Percentiles rank a stretch among this genome's conserved stretches.
phyloP scores from a whole-genome alignment of 2,329 filamentous ascomycete genomes.

The Phialemonium atrogriseum region DNA sequence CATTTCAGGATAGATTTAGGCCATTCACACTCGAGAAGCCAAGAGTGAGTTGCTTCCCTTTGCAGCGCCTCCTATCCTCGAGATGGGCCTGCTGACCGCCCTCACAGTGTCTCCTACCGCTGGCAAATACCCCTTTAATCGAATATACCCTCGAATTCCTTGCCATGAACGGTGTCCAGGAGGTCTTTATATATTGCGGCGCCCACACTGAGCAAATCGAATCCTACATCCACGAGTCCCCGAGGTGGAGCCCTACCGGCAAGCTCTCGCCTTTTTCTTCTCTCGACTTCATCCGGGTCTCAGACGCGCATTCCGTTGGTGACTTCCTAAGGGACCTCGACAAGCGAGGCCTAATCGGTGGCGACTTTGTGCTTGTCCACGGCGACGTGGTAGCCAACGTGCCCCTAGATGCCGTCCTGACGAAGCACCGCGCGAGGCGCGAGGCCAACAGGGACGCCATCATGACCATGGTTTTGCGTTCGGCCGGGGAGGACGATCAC shows the following conservation, averaged over 20 bases:
- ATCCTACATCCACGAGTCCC: constrained; percentile 71
- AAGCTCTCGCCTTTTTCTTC: constrained; percentile 60
- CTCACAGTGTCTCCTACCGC: constrained; percentile 74
- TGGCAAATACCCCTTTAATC: constrained; percentile 90
- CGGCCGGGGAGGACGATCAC: constrained; percentile 62
- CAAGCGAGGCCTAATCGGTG: constrained; percentile 71
- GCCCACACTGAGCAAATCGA: constrained; percentile 83
- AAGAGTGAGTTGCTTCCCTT: constrained; percentile 49
- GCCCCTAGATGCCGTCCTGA: constrained; percentile 69
- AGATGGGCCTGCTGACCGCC: constrained; percentile 10
- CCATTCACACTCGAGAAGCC: constrained; percentile 86
- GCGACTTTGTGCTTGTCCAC: constrained; percentile 88
- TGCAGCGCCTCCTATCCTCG: background rate
- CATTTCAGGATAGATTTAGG: constrained; percentile 84
- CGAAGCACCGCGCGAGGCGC: constrained; percentile 71
- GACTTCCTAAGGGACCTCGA: constrained; percentile 94
- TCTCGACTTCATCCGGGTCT: constrained; percentile 77
- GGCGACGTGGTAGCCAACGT: constrained; percentile 90
- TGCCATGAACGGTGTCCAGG: constrained; percentile 88
- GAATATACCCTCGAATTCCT: constrained; percentile 97
- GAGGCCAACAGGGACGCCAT: constrained; percentile 86
- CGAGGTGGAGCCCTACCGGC: constrained; percentile 55
- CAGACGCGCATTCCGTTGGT: constrained; percentile 75
- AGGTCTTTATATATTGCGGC: constrained; percentile 87
- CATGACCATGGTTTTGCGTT: constrained; percentile 90